Evolutionary conservation across 768 basidiomycete genomes (phyloP), one percentile per base, ranked within the genome.

Genomic region (Auricularia auricula-judae): DNA sequence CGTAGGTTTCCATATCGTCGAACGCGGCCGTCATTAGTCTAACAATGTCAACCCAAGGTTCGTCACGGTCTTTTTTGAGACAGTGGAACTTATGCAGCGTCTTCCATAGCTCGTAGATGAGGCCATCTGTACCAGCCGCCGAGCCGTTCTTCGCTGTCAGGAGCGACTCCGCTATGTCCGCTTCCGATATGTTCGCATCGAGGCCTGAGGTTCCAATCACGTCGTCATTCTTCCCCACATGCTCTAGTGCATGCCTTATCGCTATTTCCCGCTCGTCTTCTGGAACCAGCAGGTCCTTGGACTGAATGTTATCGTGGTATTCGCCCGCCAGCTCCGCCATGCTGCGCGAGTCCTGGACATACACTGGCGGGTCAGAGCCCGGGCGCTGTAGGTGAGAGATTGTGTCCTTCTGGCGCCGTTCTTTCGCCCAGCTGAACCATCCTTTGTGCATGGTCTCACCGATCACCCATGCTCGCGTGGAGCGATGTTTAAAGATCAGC

Each of bases 1-100:
- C 75, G 43, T 74, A 1, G 1, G 2, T 0, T 64, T 73, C 63
- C 0, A 79, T 77, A 82, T 81, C 11, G 79, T 80, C 0, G 82
- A 81, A 68, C 78, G 74, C 3, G 70, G 82, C 11, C 74, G 79
- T 47, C 79, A 63, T 18, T 1, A 63, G 11, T 21, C 33, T 14
- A 5, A 5, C 39, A 1, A 63, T 33, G 36, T 63, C n/a, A 1
- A 4, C 3, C 16, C 47, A 51, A 4, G 4, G 5, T 16, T 14
- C 18, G 42, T 16, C 47, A 4, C 16, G 12, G 47, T 16, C 47
- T 4, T 16, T 14, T 51, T 16, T 51, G 47, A 3, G 16, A 3
- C n/a, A 3, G 47, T 51, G 14, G 5, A 3, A 7, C 47, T 4
- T 16, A 14, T 16, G 5, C 5, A 51, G 47, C 12, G 16, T 4